A percentile compares a stretch with the other conserved stretches of the same genome.
phyloP scores from a whole-genome alignment of 192 early-diverging fungal genomes.

The Rhizophagus clarus region DNA sequence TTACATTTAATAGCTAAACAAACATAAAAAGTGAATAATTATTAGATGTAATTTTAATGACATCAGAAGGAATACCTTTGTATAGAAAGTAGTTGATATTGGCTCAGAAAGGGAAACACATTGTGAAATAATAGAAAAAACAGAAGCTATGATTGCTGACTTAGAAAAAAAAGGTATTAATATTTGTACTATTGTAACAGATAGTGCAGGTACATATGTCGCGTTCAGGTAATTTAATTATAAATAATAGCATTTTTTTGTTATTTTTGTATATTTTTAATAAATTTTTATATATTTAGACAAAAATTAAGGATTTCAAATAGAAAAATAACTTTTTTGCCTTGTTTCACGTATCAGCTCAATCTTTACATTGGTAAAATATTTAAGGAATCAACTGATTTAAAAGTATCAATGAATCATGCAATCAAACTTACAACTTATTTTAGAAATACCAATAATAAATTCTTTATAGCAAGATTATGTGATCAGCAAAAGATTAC shows the following conservation, averaged over 20 bases:
- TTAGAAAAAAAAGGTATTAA: neutral
- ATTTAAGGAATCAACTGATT: slow-evolving; percentile 12
- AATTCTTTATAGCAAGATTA: slow-evolving; percentile 17
- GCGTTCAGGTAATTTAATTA: neutral
- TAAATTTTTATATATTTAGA: neutral
- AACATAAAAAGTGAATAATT: neutral
- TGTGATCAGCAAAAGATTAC: neutral
- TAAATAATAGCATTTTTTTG: neutral
- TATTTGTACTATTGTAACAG: neutral
- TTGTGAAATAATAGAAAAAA: neutral
- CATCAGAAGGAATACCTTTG: neutral
- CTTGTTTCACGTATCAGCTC: neutral
- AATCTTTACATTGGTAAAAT: slow-evolving; percentile 6
- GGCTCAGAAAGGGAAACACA: neutral
- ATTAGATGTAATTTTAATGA: neutral
- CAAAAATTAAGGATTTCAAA: neutral
- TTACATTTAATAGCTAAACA: neutral
- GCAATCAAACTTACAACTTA: neutral
- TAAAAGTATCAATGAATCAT: neutral
- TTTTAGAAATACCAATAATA: neutral
- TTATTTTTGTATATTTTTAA: neutral
- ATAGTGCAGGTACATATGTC: slow-evolving; percentile 20
- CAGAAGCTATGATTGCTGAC: neutral
- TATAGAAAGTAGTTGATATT: neutral
- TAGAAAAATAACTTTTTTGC: neutral